Base-by-base conservation (phyloP, 139 green algal species). In the Coelastrella sp. region DNA sequence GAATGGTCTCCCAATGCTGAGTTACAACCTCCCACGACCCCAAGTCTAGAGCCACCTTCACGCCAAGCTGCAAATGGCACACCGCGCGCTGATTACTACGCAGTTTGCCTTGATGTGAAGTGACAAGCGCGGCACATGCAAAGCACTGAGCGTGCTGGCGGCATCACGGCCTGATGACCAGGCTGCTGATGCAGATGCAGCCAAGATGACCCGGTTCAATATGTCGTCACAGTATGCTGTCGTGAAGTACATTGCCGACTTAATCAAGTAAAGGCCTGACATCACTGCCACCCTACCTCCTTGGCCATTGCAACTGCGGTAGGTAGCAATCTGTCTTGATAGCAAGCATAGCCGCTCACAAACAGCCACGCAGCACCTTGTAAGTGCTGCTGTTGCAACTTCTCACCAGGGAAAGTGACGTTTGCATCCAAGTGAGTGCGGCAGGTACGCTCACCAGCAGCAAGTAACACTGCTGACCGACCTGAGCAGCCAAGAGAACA, bases 281-380 rank as follows among this genome's bases (percentile, higher is more conserved):
- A n/a, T n/a, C n/a, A n/a, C n/a, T n/a, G n/a, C n/a, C 32, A 34
- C 21, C 72, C 21, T 43, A 80, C 72, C 72, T 80, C 8, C 15
- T 64, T 66, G 41, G 72, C 72, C 72, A 80, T 25, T 2, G 13
- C 15, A 21, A 80, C 48, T 63, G 72, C 72, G 25, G 37, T 41
- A 7, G 53, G 45, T 43, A 80, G 72, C 72, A 80, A 41, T 3
- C 72, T 43, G 2, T 80, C 41, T 41, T 80, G 72, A 51, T 80
- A 80, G 48, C 38, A 30, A 3, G 72, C 72, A 66, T 80, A 80
- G 8, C 72, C 72, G 8, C 45, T 80, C 19, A 80, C 27, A 41
- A 80, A 80, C 72, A 80, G 40, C 72, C 72, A 80, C 3, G 72
- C 15, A 41, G 72, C 72, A 43, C 72, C 72, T 50, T 40, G 48